Conservation (phyloP, 1,284 basidiomycete genomes). For the Trametes hirsuta region DNA sequence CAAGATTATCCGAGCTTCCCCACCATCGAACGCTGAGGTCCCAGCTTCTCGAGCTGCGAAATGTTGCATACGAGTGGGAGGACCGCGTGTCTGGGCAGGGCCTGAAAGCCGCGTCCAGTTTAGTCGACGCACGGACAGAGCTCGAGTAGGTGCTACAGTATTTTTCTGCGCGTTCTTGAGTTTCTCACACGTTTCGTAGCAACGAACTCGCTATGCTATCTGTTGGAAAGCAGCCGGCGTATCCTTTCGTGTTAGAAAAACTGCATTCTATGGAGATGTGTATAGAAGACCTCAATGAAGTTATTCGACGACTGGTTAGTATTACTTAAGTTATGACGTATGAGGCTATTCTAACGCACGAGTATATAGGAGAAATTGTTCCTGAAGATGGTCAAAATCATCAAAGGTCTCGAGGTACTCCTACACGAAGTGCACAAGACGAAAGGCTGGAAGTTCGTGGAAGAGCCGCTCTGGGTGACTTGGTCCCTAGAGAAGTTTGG, state of each 20-base stretch:
- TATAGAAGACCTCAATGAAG: conserved; percentile 59
- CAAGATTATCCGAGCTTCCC: conserved; percentile 61
- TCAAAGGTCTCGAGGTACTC: conserved; percentile 66
- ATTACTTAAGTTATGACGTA: not conserved
- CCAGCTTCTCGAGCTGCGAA: conserved; percentile 63
- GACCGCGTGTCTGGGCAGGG: conserved; percentile 77
- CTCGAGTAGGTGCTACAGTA: conserved; percentile 61
- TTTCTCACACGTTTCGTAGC: conserved; percentile 38
- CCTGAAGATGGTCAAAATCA: conserved; percentile 56
- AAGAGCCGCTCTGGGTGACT: conserved; percentile 76
- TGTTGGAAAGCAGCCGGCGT: conserved; percentile 52
- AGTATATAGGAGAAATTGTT: conserved; percentile 66
- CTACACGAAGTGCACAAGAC: conserved; percentile 67
- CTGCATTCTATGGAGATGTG: conserved; percentile 67
- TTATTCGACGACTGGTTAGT: conserved; percentile 64
- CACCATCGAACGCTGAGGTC: conserved; percentile 72
- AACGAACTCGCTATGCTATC: conserved; percentile 64
- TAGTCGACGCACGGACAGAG: conserved; percentile 76
- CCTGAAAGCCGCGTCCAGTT: conserved; percentile 60
- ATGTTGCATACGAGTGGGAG: conserved; percentile 71
- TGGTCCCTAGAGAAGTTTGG: conserved; percentile 82
- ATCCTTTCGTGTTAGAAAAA: conserved; percentile 62
- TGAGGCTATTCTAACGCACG: not conserved
- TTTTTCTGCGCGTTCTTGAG: not conserved
- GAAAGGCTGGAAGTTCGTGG: conserved; percentile 71